These are phyloP conservation scores for Penicillium verrucosum DNA, from an alignment of 2,329 filamentous ascomycete species.

Conservation along the genomic window DNA sequence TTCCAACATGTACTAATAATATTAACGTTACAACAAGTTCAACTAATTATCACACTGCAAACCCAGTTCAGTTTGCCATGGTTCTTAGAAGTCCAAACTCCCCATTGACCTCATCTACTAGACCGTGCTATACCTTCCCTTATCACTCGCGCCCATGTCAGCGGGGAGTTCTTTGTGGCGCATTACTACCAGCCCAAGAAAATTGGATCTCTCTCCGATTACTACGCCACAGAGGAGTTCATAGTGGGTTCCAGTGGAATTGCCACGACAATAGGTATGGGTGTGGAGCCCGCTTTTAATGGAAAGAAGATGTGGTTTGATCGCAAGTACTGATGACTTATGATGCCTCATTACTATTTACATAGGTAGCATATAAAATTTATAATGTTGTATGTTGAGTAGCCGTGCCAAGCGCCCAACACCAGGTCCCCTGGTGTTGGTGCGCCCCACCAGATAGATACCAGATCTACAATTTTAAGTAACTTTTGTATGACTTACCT, in stretches of 20 bases:
- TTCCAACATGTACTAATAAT: not conserved
- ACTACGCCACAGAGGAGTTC: constrained; percentile 1
- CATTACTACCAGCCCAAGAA: constrained; percentile 1
- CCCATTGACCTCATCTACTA: not conserved
- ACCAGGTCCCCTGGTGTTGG: no score
- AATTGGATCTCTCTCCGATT: not conserved
- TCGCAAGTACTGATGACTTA: not conserved
- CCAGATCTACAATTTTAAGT: no score
- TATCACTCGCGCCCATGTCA: not conserved
- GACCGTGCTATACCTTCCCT: not conserved
- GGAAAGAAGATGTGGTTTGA: constrained; percentile 7
- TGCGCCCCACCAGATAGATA: no score
- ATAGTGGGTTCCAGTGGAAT: not conserved
- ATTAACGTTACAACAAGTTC: not conserved
- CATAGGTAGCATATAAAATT: not conserved
- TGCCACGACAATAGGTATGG: not conserved
- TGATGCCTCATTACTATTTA: not conserved
- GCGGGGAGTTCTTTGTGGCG: constrained; percentile 7
- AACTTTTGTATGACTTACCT: no score
- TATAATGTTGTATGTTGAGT: not conserved
- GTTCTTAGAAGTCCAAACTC: not conserved
- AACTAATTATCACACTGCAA: not conserved
- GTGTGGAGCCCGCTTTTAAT: constrained; percentile 1
- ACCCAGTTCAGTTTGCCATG: not conserved
- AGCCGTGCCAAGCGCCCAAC: no score